Base-by-base conservation (phyloP, 495 filamentous ascomycete species). In the Xylaria flabelliformis region DNA sequence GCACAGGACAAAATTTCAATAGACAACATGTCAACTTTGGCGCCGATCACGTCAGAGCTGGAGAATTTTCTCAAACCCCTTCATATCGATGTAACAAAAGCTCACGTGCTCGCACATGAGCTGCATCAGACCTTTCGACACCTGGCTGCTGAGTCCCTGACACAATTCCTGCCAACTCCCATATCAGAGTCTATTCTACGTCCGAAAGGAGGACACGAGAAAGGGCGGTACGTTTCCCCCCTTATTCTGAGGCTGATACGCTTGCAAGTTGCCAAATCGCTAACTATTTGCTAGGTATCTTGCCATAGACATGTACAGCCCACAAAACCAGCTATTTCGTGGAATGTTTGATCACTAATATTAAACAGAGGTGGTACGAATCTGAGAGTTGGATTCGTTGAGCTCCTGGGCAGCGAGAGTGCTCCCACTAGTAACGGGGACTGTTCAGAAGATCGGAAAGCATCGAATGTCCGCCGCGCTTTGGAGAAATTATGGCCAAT, bases 131-230 rank as follows among this genome's bases (percentile, higher is more conserved):
- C 88, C 42, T 96, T 91, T 74, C 82, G 82, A 59, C 74, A 87
- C 21, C 84, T 96, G 62, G 91, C 92, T 34, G 82, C 89, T 69
- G 83, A 88, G 10, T 93, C 91, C 7, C 76, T 86, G 44, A 83
- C 92, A 56, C 92, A 95, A 77, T 95, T 95, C 69, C 83, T 96
- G 39, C 87, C 92, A 3, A 96, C 93, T 3, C 93, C 93, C 3
- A 91, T 96, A 70, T 93, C 91, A 42, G 88, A 85, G 71, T 83
- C 83, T 9, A 81, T 85, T 51, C 59, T 90, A 70, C 83, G 92
- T 42, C 92, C 92, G 1, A 86, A 79, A 0, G 89, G 88, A 8
- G 74, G 75, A 12, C 80, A 87, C 51, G 90, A 91, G 71, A 87
- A 83, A 6, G 92, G 92, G 62, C 78, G 83, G 84, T 88, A 82